These are phyloP conservation scores for Hymenoscyphus fructigenus DNA, from an alignment of 2,329 filamentous ascomycete genomes.

Conservation along the genomic window DNA sequence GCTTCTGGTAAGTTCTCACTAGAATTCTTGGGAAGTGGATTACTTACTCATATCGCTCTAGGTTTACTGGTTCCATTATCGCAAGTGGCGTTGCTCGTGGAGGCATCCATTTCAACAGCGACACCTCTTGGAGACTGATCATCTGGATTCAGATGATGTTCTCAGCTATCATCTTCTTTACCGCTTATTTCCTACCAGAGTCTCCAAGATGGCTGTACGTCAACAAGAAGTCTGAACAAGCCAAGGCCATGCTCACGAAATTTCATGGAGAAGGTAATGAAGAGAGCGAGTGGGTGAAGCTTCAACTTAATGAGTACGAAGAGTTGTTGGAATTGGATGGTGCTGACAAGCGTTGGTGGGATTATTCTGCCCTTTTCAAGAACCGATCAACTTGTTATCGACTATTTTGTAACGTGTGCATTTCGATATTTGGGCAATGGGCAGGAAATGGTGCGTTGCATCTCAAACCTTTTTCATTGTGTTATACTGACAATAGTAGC, in stretches of 20 bases:
- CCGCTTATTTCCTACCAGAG: slow-evolving; percentile 57
- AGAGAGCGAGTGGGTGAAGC: slow-evolving; percentile 50
- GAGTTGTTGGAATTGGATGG: slow-evolving; percentile 50
- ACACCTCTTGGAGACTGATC: slow-evolving; percentile 51
- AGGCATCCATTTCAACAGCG: slow-evolving; percentile 41
- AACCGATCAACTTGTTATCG: slow-evolving; percentile 48
- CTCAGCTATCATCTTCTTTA: slow-evolving; percentile 45
- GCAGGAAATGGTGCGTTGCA: slow-evolving; percentile 39
- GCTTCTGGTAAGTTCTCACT: slow-evolving; percentile 28
- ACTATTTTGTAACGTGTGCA: slow-evolving; percentile 50
- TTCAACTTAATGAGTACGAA: slow-evolving; percentile 49
- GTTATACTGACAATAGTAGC: slow-evolving; percentile 24
- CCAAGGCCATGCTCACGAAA: slow-evolving; percentile 51
- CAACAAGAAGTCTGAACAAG: slow-evolving; percentile 52
- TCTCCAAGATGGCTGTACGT: slow-evolving; percentile 62
- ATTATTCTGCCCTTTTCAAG: slow-evolving; percentile 54
- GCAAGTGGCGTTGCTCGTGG: slow-evolving; percentile 56
- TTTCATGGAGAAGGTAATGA: slow-evolving; percentile 54
- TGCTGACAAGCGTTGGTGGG: slow-evolving; percentile 56
- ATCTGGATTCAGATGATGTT: slow-evolving; percentile 49
- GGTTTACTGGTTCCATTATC: slow-evolving; percentile 53
- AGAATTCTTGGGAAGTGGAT: slow-evolving; percentile 26
- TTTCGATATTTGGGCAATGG: slow-evolving; percentile 54
- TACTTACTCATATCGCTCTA: slow-evolving; percentile 32
- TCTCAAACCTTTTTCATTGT: neutral